These are phyloP conservation scores for Elymus sibiricus DNA, from an alignment of 176 grass and related monocot species.

Conservation along the genomic window DNA sequence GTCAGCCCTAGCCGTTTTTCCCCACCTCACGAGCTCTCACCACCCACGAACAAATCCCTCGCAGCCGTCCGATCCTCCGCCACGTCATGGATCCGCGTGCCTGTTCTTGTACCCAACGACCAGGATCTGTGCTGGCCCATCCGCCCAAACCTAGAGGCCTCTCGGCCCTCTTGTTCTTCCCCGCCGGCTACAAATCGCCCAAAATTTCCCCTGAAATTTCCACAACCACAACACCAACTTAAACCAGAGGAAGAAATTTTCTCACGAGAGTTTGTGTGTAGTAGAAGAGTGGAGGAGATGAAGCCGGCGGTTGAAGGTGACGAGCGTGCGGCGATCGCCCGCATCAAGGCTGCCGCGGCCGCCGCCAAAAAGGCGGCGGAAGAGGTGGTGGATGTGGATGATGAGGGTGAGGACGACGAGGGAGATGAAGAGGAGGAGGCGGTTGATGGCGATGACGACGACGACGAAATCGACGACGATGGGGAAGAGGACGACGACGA, in stretches of 20 bases:
- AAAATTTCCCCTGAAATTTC: slow-evolving; percentile 25
- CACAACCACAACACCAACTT: not conserved
- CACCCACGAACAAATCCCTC: not conserved
- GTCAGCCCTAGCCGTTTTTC: slow-evolving; percentile 38
- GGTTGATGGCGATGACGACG: slow-evolving; percentile 18
- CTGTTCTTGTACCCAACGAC: slow-evolving; percentile 42
- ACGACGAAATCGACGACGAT: not conserved
- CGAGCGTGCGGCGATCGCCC: slow-evolving; percentile 27
- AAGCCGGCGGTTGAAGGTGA: slow-evolving; percentile 41
- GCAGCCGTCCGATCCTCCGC: slow-evolving; percentile 25
- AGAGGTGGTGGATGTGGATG: slow-evolving; percentile 19
- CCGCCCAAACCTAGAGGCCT: slow-evolving; percentile 29
- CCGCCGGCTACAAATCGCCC: slow-evolving; percentile 51
- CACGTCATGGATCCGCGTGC: slow-evolving; percentile 49
- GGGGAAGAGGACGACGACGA: not conserved
- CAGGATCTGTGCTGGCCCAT: slow-evolving; percentile 9
- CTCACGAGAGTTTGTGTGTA: not conserved
- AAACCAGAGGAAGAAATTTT: slow-evolving; percentile 1
- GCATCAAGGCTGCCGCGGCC: slow-evolving; percentile 32
- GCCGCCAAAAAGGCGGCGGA: slow-evolving; percentile 20
- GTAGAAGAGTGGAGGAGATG: slow-evolving; percentile 22
- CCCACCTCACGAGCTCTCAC: not conserved
- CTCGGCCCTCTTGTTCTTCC: slow-evolving; percentile 28
- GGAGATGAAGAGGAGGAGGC: slow-evolving; percentile 6
- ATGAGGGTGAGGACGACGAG: not conserved